Evolutionary conservation across 495 filamentous ascomycete genomes (phyloP), one percentile per base, ranked within the genome.

Genomic region (Chaetomium fimeti): DNA sequence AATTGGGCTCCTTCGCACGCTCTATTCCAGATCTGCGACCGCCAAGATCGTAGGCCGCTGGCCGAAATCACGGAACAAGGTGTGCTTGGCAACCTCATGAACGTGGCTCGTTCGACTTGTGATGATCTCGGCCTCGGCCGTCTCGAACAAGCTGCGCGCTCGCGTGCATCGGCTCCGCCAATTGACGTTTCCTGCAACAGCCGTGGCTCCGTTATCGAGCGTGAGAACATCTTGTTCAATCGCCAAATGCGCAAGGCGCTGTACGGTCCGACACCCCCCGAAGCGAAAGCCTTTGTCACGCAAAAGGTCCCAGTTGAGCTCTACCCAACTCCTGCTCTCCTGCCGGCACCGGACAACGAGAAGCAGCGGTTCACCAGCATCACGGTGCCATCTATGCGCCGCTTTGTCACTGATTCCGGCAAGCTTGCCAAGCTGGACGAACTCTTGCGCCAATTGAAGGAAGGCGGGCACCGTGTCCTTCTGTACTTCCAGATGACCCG

Each of bases 401-500:
- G 95, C 68, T 98, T 99, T 72, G 94, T 99, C 58, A 97, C 93
- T 6, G 94, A 98, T 72, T 96, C 92, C 16, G 94, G 94, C 67
- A 99, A 99, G 75, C 84, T 99, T 57, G 91, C 91, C 40, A 92
- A 92, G 69, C 83, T 99, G 28, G 94, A 99, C 76, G 82, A 91
- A 60, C 84, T 99, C 25, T 82, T 99, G 32, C 86, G 87, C 52
- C 82, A 92, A 69, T 85, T 99, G 61, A 99, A 98, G 81, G 87
- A 93, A 59, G 90, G 87, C 51, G 90, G 90, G 51, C 94, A 99
- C 70, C 92, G 94, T 70, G 94, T 99, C 20, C 85, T 99, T 9
- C 81, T 99, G n/a, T 99, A 99, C 81, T 99, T 99, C 88, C 94
- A 99, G 79, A 99, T 99, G 94, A 99, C 94, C n/a, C 88, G 90